Percentiles rank a stretch among this genome's conserved stretches.
Evolutionary conservation across 768 basidiomycete species (phyloP).

Genomic region (Phaeolepiota aurea): DNA sequence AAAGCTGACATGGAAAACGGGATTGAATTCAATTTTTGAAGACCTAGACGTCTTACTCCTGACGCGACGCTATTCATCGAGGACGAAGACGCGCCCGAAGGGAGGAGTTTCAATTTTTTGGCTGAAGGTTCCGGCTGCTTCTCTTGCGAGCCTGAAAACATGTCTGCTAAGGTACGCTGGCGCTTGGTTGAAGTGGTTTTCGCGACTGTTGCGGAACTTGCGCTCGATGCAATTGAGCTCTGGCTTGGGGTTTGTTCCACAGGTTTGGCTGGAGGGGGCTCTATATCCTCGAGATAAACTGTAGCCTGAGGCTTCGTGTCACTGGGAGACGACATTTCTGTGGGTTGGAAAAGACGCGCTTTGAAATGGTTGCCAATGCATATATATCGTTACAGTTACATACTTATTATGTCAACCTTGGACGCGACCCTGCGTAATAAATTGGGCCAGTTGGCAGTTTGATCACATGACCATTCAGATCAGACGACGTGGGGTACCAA

Average conservation of each 20-base stretch:
- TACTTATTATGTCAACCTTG: no score
- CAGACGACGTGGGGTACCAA: not conserved
- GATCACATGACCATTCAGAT: not conserved
- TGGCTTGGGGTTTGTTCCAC: slow-evolving; percentile 3
- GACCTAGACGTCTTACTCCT: slow-evolving; percentile 8
- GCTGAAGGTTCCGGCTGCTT: slow-evolving; percentile 22
- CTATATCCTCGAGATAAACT: slow-evolving; percentile 41
- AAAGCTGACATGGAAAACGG: slow-evolving; percentile 58
- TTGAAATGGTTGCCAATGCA: no score
- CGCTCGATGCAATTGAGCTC: slow-evolving; percentile 4
- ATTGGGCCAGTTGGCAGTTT: no score
- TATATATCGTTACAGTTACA: no score
- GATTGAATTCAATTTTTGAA: slow-evolving; percentile 48
- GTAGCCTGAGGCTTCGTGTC: slow-evolving; percentile 9
- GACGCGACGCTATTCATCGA: slow-evolving; percentile 8
- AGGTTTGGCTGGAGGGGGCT: slow-evolving; percentile 8
- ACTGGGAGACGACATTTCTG: slow-evolving; percentile 3
- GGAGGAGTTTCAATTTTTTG: slow-evolving; percentile 40
- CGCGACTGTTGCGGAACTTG: not conserved
- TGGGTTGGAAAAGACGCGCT: slow-evolving; percentile 9
- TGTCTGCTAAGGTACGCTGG: slow-evolving; percentile 59
- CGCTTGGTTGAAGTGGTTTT: slow-evolving; percentile 27
- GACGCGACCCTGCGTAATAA: no score
- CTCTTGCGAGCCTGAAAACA: slow-evolving; percentile 36
- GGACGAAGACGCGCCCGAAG: slow-evolving; percentile 12